A percentile compares a stretch with the other conserved stretches of the same genome.
Conservation (phyloP, 2,329 filamentous ascomycete species). For the Phaeoacremonium minimum region DNA sequence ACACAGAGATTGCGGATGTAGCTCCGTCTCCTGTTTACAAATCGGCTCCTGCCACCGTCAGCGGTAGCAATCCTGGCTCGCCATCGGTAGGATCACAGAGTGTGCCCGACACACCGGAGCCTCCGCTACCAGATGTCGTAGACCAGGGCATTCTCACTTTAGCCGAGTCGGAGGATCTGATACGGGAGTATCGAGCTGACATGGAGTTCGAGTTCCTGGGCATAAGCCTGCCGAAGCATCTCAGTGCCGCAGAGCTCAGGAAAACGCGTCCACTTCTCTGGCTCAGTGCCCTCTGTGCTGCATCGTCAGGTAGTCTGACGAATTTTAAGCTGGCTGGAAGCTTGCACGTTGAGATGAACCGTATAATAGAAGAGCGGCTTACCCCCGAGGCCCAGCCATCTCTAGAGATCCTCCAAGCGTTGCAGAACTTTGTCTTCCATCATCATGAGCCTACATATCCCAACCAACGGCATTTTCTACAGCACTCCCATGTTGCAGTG, state of each 20-base stretch:
- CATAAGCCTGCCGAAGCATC: slow-evolving; percentile 1
- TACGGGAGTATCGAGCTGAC: slow-evolving; percentile 2
- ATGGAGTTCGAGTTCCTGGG: slow-evolving; percentile 4
- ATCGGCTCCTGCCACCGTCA: not conserved
- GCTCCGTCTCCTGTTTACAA: too few species aligned
- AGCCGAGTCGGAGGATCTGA: slow-evolving; percentile 1
- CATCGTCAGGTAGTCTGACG: slow-evolving; percentile 2
- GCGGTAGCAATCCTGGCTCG: not conserved
- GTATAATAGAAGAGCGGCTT: not conserved
- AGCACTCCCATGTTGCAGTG: not conserved
- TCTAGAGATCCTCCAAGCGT: slow-evolving; percentile 4
- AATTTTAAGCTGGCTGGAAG: not conserved
- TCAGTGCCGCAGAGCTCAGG: slow-evolving; percentile 1
- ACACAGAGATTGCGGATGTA: too few species aligned
- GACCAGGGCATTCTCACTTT: slow-evolving; percentile 5
- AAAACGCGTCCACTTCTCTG: slow-evolving; percentile 2
- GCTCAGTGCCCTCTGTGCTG: slow-evolving; percentile 9
- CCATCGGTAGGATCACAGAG: not conserved
- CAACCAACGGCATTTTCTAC: not conserved
- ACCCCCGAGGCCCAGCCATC: not conserved
- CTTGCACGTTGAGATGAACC: slow-evolving; percentile 1
- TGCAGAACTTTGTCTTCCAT: slow-evolving; percentile 1
- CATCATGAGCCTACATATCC: slow-evolving; percentile 2
- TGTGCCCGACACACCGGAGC: not conserved
- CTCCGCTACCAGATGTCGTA: slow-evolving; percentile 3